Evolutionary conservation across 1,284 basidiomycete genomes (phyloP).

Genomic region (Malassezia slooffiae): DNA sequence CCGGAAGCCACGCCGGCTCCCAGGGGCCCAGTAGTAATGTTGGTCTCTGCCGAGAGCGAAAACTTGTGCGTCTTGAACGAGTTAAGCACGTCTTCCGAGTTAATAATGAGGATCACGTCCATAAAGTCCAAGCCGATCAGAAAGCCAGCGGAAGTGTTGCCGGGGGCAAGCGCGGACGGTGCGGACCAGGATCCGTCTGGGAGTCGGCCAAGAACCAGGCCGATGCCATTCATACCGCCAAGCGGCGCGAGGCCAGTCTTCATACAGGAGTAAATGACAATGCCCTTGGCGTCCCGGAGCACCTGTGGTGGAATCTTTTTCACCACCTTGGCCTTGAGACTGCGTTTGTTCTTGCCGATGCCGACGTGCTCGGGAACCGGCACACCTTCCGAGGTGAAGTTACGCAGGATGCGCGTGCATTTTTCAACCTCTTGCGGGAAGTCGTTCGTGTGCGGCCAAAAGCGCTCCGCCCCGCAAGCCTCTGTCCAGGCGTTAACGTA

Average conservation of each 20-base stretch:
- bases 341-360: constrained; percentile 18
- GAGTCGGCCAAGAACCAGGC: constrained; percentile 39
- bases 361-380: constrained; percentile 35
- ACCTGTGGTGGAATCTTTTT: constrained; percentile 51
- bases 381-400: constrained; percentile 35
- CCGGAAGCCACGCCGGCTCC: constrained; percentile 51
- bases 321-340: constrained; percentile 47
- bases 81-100: constrained; percentile 50
- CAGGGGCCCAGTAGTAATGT: constrained; percentile 51
- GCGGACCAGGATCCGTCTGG: constrained; percentile 50
- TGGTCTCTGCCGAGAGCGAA: constrained; percentile 51
- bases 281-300: constrained; percentile 48
- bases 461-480: constrained; percentile 50
- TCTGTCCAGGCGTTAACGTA: constrained; percentile 29
- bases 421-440: constrained; percentile 52
- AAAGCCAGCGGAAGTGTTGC: constrained; percentile 49
- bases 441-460: constrained; percentile 52
- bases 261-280: constrained; percentile 52
- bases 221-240: constrained; percentile 52
- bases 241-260: constrained; percentile 51
- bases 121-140: constrained; percentile 39
- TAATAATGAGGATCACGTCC: constrained; percentile 48
- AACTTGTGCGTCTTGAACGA: constrained; percentile 52
- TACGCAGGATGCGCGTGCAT: constrained; percentile 50
- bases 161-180: constrained; percentile 50